A percentile compares a stretch with the other conserved stretches of the same genome.
Conservation (phyloP, 805 yeast genomes). For the Komagataella phaffii region DNA sequence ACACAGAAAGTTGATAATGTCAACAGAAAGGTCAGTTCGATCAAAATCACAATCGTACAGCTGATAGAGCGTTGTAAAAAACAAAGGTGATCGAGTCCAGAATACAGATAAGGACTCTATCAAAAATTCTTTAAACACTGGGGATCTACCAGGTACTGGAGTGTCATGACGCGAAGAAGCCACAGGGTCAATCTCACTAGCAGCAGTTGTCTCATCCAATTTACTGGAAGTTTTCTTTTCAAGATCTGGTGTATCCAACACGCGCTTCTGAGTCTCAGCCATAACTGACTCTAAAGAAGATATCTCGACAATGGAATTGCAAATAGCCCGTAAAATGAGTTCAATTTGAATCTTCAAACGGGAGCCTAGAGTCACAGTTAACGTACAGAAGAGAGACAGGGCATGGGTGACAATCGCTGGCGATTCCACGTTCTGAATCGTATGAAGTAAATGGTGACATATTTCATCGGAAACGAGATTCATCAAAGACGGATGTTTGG, state of each 20-base stretch:
- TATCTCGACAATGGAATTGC: constrained; percentile 22
- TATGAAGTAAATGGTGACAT: constrained; percentile 74
- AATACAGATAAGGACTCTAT: constrained; percentile 73
- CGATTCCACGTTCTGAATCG: constrained; percentile 64
- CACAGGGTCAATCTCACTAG: constrained; percentile 9
- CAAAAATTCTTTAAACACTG: constrained; percentile 60
- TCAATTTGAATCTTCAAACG: constrained; percentile 73
- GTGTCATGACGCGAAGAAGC: constrained; percentile 5
- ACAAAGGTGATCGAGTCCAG: constrained; percentile 70
- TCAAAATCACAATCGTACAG: constrained; percentile 88
- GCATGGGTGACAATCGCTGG: constrained; percentile 63
- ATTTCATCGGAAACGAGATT: constrained; percentile 63
- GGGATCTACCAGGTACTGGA: constrained; percentile 3
- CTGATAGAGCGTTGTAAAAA: constrained; percentile 65
- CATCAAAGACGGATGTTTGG: constrained; percentile 51
- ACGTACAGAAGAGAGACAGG: constrained; percentile 59
- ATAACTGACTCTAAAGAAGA: not conserved
- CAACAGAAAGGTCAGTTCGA: constrained; percentile 61
- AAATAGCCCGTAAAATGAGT: constrained; percentile 48
- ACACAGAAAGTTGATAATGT: constrained; percentile 57
- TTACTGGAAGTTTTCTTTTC: not conserved
- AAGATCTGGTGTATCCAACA: not conserved
- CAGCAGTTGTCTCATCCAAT: not conserved
- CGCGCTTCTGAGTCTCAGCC: not conserved
- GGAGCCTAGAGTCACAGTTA: constrained; percentile 52